Base-by-base conservation (phyloP, 805 yeast genomes). In the Lachancea thermotolerans region DNA sequence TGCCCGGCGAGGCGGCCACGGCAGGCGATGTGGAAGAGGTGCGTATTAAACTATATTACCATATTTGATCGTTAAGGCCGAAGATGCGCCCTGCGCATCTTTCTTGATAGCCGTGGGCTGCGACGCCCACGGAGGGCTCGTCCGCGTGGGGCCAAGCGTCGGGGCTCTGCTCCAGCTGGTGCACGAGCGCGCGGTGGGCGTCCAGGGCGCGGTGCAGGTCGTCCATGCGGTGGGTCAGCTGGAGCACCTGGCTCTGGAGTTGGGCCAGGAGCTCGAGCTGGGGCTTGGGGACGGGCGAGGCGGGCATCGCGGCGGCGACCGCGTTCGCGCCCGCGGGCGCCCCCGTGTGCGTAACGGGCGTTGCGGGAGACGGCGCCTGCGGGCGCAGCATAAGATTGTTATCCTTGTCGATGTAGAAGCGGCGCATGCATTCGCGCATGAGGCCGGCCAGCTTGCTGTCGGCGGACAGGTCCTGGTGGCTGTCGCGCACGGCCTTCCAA, bases 391-490 rank as follows among this genome's bases (percentile, higher is more conserved):
- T 42, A 2, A 42, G n/a, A 29, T 42, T 42, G 36, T 42, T 42
- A 35, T 42, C 45, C 12, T 36, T 29, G 40, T 42, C 45, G 29
- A 42, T 42, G 40, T 28, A 42, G 40, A 42, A 42, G 21, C 37
- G 36, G 14, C 31, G 21, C 40, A 28, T 33, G 40, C 40, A 35
- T 18, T 42, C 41, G 18, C 14, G 28, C 36, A 36, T 16, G 3
- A 42, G 33, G 10, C 37, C 10, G 37, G 21, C 35, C 32, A 37
- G 28, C 32, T 38, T 10, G 37, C 18, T n/a, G 21, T 15, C 18
- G 7, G 37, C n/a, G 18, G 16, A 11, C 18, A 17, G 21, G 17
- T 42, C 35, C 21, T 28, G 38, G 12, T 28, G 21, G 10, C 30
- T 37, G 35, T 42, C 35, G 35, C 46, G 36, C 15, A 42, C 39